Evolutionary conservation across 345 rosid species (phyloP), one percentile per base, ranked within the genome.

Genomic region (Balakata baccata): DNA sequence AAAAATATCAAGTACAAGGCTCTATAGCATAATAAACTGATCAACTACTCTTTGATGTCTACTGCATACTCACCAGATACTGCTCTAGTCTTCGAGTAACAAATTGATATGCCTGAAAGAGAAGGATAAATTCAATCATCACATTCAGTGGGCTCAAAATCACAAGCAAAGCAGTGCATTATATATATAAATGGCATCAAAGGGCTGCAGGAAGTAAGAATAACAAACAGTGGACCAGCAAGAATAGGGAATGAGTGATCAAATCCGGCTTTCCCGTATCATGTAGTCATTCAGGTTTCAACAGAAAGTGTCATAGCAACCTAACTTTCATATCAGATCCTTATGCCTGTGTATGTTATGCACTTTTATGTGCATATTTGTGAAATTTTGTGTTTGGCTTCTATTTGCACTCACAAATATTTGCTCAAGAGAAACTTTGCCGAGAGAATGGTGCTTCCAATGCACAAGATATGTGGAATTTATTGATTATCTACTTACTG

Each of bases 71-170:
- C 80, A 94, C 98, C 97, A 94, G 85, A 81, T 86, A 88, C 79
- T 94, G 98, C 82, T 94, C 97, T 73, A 92, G 79, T 87, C 98
- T 89, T 79, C 98, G 84, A 73, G 86, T 87, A 66, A 94, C 95
- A 86, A 92, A 94, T 57, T 82, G 90, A 78, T 85, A 81, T 41
- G 81, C 97, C 98, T 94, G 73, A 38, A 69, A 56, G 57, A 72
- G 73, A 57, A 53, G 51, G 47, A 72, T 69, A 57, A 50, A 16
- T 38, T 8, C 23, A 29, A 56, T 54, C 71, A 57, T 63, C 71
- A 64, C 7, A 47, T 76, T 54, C 11, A 20, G 64, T 56, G 56
- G 46, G 29, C 54, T 57, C 10, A 65, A 17, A 77, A 59, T 2
- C 38, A 51, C 64, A 8, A 47, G 52, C n/a, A 70, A 38, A 14